Percentiles rank a stretch among this genome's conserved stretches.
These are phyloP conservation scores for Nasturtium officinale DNA, from an alignment of 345 rosid genomes.

Conservation along the genomic window DNA sequence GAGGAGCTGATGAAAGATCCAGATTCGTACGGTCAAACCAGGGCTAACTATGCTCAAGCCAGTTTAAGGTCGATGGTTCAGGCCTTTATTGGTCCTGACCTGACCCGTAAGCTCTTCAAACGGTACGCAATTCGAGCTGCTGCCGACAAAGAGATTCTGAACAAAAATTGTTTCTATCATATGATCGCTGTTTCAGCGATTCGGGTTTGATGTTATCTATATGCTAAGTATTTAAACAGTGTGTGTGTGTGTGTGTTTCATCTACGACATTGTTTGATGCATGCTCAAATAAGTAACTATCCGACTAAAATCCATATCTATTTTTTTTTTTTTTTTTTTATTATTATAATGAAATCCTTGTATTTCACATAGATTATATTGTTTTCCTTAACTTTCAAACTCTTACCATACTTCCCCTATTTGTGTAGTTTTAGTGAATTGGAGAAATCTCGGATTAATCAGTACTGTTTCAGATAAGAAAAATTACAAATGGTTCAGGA, in stretches of 20 bases:
- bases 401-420: constrained; percentile 8
- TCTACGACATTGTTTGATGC: neutral
- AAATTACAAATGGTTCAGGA: constrained; percentile 10
- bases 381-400: neutral
- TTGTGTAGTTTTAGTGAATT: constrained; percentile 3
- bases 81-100: constrained; percentile 55
- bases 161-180: constrained; percentile 46
- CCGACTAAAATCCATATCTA: neutral
- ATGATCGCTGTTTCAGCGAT: constrained; percentile 50
- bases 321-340: neutral
- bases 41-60: constrained; percentile 54
- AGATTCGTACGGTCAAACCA: constrained; percentile 50
- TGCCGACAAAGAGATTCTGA: constrained; percentile 43
- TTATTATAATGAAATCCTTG: neutral
- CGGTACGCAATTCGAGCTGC: constrained; percentile 49
- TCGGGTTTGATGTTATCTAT: constrained; percentile 36
- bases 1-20: constrained; percentile 51
- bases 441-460: neutral
- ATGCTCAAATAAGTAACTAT: neutral
- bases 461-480: constrained; percentile 5
- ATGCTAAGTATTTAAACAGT: neutral
- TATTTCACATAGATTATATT: neutral
- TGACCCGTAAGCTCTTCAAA: constrained; percentile 48
- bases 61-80: constrained; percentile 49
- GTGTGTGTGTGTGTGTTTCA: neutral